Conservation (phyloP, 352 stramenopile species). For the Phytophthora brassicae region DNA sequence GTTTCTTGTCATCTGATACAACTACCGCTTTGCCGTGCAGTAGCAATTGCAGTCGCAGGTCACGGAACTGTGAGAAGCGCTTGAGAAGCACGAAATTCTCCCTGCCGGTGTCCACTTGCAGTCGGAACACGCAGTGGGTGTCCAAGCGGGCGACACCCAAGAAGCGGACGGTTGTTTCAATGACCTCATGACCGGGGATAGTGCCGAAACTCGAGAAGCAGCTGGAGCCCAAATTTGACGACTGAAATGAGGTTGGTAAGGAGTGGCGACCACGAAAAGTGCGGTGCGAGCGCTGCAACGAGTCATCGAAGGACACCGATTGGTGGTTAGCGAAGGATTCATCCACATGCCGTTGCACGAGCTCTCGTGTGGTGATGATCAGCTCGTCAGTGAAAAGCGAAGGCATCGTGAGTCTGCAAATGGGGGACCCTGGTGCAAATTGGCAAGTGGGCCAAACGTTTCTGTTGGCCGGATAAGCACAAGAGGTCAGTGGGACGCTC, state of each 20-base stretch:
- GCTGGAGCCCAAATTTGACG: conserved; percentile 15
- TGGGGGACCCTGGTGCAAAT: too few relatives aligned
- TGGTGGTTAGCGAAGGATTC: conserved; percentile 10
- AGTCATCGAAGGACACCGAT: conserved; percentile 24
- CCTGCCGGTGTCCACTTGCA: conserved; percentile 57
- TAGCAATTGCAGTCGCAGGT: conserved; percentile 55
- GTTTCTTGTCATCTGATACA: conserved; percentile 10
- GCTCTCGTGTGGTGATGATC: conserved; percentile 7
- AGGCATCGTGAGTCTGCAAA: conserved; percentile 17
- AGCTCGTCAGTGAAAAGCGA: conserved; percentile 11
- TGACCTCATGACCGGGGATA: conserved; percentile 38
- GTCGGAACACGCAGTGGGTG: conserved; percentile 52
- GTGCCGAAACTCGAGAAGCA: conserved; percentile 22
- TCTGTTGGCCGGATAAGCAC: too few relatives aligned
- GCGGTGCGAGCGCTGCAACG: conserved; percentile 9
- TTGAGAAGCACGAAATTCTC: conserved; percentile 62
- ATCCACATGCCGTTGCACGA: conserved; percentile 24
- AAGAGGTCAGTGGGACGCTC: too few relatives aligned
- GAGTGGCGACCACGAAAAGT: conserved; percentile 6
- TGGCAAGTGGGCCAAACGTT: too few relatives aligned
- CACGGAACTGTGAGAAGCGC: conserved; percentile 74
- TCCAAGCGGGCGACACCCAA: conserved; percentile 38
- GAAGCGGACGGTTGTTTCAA: conserved; percentile 44
- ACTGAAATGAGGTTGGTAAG: conserved; percentile 10
- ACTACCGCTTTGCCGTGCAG: conserved; percentile 3